Evolutionary conservation across 2,329 filamentous ascomycete genomes (phyloP).

Genomic region (Lecanoromycetidae sp.): DNA sequence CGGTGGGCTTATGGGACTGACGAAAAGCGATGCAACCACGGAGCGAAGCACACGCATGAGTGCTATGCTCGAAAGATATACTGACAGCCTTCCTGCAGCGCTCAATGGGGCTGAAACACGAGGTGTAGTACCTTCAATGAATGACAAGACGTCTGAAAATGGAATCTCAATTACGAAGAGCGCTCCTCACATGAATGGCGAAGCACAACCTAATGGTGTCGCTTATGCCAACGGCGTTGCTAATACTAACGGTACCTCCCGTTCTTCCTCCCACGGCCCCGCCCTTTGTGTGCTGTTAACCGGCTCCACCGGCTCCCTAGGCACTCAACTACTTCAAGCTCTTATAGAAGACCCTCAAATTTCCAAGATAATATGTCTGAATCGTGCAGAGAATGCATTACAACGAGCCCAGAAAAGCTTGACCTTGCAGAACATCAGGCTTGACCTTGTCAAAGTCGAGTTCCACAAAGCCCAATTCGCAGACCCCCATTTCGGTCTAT

Average conservation of each 20-base stretch:
- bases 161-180: too few relatives aligned
- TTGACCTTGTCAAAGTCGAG: too few relatives aligned
- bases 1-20: not conserved
- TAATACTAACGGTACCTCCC: too few relatives aligned
- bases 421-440: too few relatives aligned
- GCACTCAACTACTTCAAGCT: constrained; percentile 3
- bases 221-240: too few relatives aligned
- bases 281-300: constrained; percentile 3
- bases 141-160: not conserved
- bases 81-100: not conserved
- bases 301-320: constrained; percentile 11
- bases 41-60: not conserved
- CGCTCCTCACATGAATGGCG: too few relatives aligned
- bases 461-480: not conserved
- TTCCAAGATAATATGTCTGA: constrained; percentile 9
- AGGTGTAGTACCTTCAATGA: too few relatives aligned
- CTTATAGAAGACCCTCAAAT: constrained; percentile 1
- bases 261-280: not conserved
- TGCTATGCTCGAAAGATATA: not conserved
- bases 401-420: not conserved
- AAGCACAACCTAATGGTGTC: too few relatives aligned
- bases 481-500: not conserved
- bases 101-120: not conserved
- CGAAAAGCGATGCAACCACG: not conserved
- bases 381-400: not conserved